These are phyloP conservation scores for Lyophyllum shimeji DNA, from an alignment of 768 basidiomycete genomes.

Conservation along the genomic window DNA sequence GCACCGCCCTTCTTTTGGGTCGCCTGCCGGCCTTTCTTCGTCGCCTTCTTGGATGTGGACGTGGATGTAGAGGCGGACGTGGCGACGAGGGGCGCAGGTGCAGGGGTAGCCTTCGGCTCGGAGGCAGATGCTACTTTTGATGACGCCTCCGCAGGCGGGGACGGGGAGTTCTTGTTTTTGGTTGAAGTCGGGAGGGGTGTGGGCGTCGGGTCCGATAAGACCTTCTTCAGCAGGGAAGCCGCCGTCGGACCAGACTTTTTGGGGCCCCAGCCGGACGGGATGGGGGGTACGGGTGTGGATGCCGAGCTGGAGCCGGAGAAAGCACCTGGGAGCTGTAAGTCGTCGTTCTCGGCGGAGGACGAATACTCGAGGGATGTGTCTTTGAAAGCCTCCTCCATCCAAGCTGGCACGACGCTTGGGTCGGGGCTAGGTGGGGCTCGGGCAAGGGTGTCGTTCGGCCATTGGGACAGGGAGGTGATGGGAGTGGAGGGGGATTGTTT, in stretches of 20 bases:
- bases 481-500: constrained; percentile 13
- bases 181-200: not conserved
- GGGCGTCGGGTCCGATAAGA: constrained; percentile 6
- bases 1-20: constrained; percentile 16
- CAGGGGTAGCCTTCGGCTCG: constrained; percentile 3
- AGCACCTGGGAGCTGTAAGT: not conserved
- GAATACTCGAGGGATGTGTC: constrained; percentile 1
- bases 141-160: not conserved
- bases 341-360: constrained; percentile 7
- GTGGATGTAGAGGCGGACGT: constrained; percentile 9
- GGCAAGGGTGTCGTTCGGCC: constrained; percentile 1
- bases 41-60: constrained; percentile 25
- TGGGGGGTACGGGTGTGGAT: constrained; percentile 11
- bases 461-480: constrained; percentile 5
- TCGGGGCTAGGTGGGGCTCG: constrained; percentile 3
- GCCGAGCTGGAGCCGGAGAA: not conserved
- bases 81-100: constrained; percentile 4
- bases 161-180: constrained; percentile 9
- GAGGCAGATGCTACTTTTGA: constrained; percentile 2
- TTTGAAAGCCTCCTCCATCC: constrained; percentile 2
- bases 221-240: constrained; percentile 12
- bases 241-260: constrained; percentile 11
- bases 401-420: not conserved
- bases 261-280: constrained; percentile 13
- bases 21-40: constrained; percentile 31